A percentile compares a stretch with the other conserved stretches of the same genome.
Evolutionary conservation across 257 asterid genomes (phyloP).

Genomic region (Capsicum pubescens): DNA sequence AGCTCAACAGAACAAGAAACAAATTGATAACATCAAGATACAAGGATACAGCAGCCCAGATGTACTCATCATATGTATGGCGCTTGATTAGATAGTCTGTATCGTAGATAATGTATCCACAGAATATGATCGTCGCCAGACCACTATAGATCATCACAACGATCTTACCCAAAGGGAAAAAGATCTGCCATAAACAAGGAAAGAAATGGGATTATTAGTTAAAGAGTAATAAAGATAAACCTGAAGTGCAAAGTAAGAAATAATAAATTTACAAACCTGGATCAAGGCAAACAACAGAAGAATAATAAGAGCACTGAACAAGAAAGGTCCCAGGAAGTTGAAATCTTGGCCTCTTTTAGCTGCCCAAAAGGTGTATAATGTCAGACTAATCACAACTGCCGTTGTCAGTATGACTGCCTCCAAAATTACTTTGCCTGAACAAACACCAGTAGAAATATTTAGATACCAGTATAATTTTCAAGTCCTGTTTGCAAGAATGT

Average conservation of each 20-base stretch:
- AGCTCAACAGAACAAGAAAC: slow-evolving; percentile 42
- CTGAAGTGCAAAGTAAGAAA: background rate
- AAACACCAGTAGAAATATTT: background rate
- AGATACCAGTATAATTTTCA: background rate
- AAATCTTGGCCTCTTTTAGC: slow-evolving; percentile 68
- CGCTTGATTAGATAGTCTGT: slow-evolving; percentile 57
- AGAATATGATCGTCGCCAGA: slow-evolving; percentile 45
- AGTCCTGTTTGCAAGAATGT: background rate
- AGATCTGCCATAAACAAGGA: slow-evolving; percentile 46
- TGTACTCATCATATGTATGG: slow-evolving; percentile 55
- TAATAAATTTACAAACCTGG: slow-evolving; percentile 49
- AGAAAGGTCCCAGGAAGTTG: slow-evolving; percentile 57
- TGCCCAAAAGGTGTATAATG: slow-evolving; percentile 80
- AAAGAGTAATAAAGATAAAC: background rate
- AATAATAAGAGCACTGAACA: slow-evolving; percentile 47
- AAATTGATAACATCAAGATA: slow-evolving; percentile 64
- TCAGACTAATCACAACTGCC: slow-evolving; percentile 61
- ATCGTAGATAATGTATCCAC: slow-evolving; percentile 58
- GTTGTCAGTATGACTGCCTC: slow-evolving; percentile 58
- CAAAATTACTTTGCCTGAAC: slow-evolving; percentile 54
- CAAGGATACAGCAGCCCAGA: slow-evolving; percentile 63
- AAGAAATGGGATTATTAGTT: background rate
- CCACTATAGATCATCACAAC: slow-evolving; percentile 49
- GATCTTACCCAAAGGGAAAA: slow-evolving; percentile 58
- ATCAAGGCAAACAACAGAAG: slow-evolving; percentile 44